phyloP scores from a whole-genome alignment of 129 eudicot genomes.

The Mikania micrantha region DNA sequence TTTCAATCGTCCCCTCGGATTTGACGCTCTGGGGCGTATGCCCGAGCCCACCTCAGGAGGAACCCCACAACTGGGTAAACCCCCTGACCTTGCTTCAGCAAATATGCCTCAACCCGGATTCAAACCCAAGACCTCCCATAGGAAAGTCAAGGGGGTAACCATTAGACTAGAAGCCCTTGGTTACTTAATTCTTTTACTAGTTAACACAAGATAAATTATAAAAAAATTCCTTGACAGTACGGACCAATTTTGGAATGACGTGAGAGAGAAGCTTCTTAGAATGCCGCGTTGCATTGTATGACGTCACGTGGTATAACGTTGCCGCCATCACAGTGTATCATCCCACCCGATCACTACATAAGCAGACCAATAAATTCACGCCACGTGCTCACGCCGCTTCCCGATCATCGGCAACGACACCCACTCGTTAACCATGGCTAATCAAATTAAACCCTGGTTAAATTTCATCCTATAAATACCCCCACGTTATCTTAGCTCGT shows the following conservation, averaged over 20 bases:
- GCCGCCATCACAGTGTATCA: background rate
- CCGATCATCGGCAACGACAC: background rate
- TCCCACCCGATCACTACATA: background rate
- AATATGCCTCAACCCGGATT: too few relatives aligned
- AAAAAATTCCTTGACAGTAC: background rate
- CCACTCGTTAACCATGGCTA: conserved; percentile 1
- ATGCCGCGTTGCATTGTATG: conserved; percentile 14
- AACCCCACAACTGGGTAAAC: too few relatives aligned
- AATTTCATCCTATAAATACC: background rate
- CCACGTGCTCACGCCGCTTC: conserved; percentile 3
- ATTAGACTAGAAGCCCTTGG: too few relatives aligned
- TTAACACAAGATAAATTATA: background rate
- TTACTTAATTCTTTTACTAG: too few relatives aligned
- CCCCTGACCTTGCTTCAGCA: too few relatives aligned
- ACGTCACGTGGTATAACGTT: conserved; percentile 3
- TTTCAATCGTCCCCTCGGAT: too few relatives aligned
- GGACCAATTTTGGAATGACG: background rate
- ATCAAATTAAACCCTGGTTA: conserved; percentile 2
- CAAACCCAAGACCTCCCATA: too few relatives aligned
- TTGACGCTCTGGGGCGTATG: too few relatives aligned
- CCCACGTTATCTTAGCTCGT: background rate
- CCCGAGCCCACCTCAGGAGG: too few relatives aligned
- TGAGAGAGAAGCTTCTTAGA: conserved; percentile 14
- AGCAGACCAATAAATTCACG: conserved; percentile 7
- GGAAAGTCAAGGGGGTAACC: too few relatives aligned